Percentiles rank a stretch among this genome's conserved stretches.
These are phyloP conservation scores for Russula sp. DNA, from an alignment of 768 basidiomycete species.

Conservation along the genomic window DNA sequence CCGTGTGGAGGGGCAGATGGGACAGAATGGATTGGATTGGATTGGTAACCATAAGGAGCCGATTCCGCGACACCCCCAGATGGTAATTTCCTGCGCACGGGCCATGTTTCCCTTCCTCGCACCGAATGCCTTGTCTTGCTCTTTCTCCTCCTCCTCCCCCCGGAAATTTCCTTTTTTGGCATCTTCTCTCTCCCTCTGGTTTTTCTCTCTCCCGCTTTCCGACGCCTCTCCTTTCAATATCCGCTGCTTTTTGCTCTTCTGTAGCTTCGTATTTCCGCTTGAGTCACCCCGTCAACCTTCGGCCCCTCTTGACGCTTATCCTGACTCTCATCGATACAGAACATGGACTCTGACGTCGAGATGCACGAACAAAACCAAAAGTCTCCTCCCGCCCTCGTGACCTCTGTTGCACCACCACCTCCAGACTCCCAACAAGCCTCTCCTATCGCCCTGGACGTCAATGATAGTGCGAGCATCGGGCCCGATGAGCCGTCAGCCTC, in stretches of 20 bases:
- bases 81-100: constrained; percentile 30
- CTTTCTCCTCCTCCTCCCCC: constrained; percentile 28
- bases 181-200: constrained; percentile 32
- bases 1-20: background rate
- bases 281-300: background rate
- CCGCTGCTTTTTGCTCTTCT: background rate
- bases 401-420: constrained; percentile 17
- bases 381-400: constrained; percentile 15
- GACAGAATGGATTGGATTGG: constrained; percentile 1
- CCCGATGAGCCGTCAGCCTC: constrained; percentile 32
- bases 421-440: constrained; percentile 19
- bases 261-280: background rate
- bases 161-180: constrained; percentile 36
- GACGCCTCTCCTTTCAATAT: background rate
- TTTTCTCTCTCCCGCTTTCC: constrained; percentile 7
- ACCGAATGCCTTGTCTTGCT: constrained; percentile 26
- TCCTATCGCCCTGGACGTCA: constrained; percentile 15
- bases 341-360: constrained; percentile 24
- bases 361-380: constrained; percentile 21
- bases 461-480: constrained; percentile 24
- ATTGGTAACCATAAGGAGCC: constrained; percentile 4
- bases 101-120: constrained; percentile 16
- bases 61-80: constrained; percentile 24
- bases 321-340: background rate
- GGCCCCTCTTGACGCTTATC: background rate